phyloP scores from a whole-genome alignment of 2,329 filamentous ascomycete genomes.

The Scytalidium sp. region DNA sequence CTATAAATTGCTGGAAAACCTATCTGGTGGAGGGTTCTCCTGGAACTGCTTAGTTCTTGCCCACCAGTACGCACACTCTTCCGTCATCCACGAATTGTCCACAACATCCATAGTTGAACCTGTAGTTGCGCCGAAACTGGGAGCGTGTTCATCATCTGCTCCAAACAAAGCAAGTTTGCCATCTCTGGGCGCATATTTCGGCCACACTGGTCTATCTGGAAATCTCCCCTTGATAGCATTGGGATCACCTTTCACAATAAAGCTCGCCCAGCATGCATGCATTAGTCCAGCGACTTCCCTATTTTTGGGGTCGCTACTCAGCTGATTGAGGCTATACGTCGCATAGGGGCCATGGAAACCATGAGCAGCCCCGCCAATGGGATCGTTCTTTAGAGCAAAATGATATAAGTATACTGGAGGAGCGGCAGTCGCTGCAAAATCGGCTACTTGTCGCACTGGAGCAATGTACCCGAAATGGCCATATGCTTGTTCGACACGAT shows the following conservation, averaged over 20 bases:
- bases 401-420: constrained; percentile 54
- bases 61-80: constrained; percentile 62
- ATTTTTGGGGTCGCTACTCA: constrained; percentile 6
- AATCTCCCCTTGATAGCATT: constrained; percentile 20
- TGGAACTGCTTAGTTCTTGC: constrained; percentile 45
- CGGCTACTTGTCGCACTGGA: constrained; percentile 58
- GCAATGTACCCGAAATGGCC: constrained; percentile 63
- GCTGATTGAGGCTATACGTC: constrained; percentile 35
- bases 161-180: constrained; percentile 52
- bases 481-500: constrained; percentile 57
- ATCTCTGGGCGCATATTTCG: constrained; percentile 10
- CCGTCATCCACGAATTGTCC: constrained; percentile 40
- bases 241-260: constrained; percentile 27
- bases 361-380: constrained; percentile 36
- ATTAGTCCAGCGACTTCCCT: constrained; percentile 19
- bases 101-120: constrained; percentile 43
- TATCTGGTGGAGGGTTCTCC: constrained; percentile 27
- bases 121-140: constrained; percentile 18
- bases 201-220: constrained; percentile 17
- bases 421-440: constrained; percentile 30
- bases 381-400: constrained; percentile 45
- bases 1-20: constrained; percentile 6
- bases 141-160: constrained; percentile 51
- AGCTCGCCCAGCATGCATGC: constrained; percentile 30
- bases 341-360: constrained; percentile 42